Base-by-base conservation (phyloP, 75 land plant genomes). In the Pinus taeda region DNA sequence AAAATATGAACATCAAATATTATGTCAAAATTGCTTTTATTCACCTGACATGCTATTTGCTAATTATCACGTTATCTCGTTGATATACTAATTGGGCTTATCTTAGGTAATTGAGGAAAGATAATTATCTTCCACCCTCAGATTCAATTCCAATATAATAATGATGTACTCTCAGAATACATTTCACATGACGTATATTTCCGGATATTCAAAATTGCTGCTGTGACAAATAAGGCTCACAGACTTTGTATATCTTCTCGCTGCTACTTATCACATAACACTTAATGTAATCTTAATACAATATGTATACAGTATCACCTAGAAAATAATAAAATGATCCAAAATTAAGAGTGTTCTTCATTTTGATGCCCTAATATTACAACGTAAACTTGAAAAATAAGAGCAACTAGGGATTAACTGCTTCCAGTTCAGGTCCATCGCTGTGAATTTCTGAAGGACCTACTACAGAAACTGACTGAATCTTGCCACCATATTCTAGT, bases 381-480 rank as follows among this genome's bases (percentile, higher is more conserved):
- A 33, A 33, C 15, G 8, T 9, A 49, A 24, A 69, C 71, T 42
- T 42, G 21, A 42, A 69, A 42, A 69, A 42, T 39, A 11, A 49
- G 4, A 39, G 18, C 11, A 42, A 7, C 71, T 69, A 69, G 42
- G 45, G n/a, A 69, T 9, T 9, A 20, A 42, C 22, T 20, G 37
- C 53, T 69, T 69, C 53, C 20, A 42, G 71, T 69, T 69, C 53
- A 69, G 7, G 24, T 37, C n/a, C 85, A 49, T 85, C 85, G 53
- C 80, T 55, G 13, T 81, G 81, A 13, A 71, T 22, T 29, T 87
- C 96, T 4, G 83, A 57, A 4, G 83, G 82, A 36, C 90, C 83
- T 11, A 94, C 87, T 57, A 97, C 75, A 15, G 99, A 94, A 5
- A 88, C 93, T 11, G 97, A 94, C 57, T 93, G 92, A 21, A 97